Conservation (phyloP, 176 grass and related monocot species). For the Pharus latifolius region DNA sequence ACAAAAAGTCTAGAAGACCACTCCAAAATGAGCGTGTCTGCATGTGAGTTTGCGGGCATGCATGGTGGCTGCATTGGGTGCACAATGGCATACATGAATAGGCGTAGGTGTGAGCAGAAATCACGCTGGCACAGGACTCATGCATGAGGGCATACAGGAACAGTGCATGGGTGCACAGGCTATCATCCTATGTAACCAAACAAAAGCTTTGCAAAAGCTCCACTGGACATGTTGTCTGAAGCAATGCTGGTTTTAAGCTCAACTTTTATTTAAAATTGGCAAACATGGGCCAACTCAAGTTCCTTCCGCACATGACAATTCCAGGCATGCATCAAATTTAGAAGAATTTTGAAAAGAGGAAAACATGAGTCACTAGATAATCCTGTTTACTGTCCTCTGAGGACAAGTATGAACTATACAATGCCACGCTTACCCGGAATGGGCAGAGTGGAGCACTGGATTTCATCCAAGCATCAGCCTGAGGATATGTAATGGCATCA, state of each 20-base stretch:
- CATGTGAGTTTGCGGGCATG: too few species aligned
- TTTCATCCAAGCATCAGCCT: slow-evolving; percentile 45
- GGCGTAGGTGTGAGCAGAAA: too few species aligned
- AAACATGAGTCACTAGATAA: background rate
- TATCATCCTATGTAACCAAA: background rate
- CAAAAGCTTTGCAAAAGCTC: background rate
- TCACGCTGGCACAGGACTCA: too few species aligned
- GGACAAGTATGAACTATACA: background rate
- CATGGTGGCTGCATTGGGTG: too few species aligned
- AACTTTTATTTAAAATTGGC: background rate
- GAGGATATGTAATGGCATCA: slow-evolving; percentile 23
- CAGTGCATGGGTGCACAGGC: too few species aligned
- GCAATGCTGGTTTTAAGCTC: background rate
- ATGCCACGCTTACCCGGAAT: slow-evolving; percentile 52
- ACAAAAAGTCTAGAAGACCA: too few species aligned
- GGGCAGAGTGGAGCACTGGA: slow-evolving; percentile 46
- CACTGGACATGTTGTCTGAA: background rate
- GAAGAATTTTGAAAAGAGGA: background rate
- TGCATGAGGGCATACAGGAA: too few species aligned
- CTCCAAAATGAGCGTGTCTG: too few species aligned
- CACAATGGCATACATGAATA: too few species aligned
- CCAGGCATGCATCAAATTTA: background rate
- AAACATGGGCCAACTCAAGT: background rate
- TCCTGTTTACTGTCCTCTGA: background rate
- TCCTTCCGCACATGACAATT: background rate